Percentiles rank a stretch among this genome's conserved stretches.
Conservation (phyloP, 2,329 filamentous ascomycete genomes). For the Colletotrichum sp. region DNA sequence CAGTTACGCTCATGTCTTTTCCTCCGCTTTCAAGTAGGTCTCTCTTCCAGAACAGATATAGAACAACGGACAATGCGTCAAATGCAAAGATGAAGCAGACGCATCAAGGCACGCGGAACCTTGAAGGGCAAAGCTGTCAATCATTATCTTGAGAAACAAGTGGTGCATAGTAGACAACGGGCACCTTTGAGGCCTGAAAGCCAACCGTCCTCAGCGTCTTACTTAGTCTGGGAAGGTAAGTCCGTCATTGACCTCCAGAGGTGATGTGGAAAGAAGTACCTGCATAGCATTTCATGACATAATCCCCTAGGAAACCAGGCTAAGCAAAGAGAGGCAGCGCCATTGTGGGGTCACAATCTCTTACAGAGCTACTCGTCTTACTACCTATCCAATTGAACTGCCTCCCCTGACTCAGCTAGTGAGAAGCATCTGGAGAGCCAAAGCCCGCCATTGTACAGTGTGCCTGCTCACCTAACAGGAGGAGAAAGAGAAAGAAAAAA, state of each 20-base stretch:
- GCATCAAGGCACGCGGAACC: background rate
- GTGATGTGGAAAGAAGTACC: background rate
- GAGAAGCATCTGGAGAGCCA: background rate
- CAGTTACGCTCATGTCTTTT: background rate
- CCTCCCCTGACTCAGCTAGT: background rate
- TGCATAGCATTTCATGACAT: constrained; percentile 6
- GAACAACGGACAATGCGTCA: background rate
- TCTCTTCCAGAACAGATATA: background rate
- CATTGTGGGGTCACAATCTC: background rate
- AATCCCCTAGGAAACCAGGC: background rate
- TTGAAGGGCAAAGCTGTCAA: background rate
- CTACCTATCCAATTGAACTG: background rate
- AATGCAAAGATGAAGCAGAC: background rate
- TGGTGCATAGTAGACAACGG: background rate
- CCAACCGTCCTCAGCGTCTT: background rate
- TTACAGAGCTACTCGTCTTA: background rate
- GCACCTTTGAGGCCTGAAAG: background rate
- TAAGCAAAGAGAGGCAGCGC: background rate
- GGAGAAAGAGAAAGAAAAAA: background rate
- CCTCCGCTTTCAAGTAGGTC: background rate
- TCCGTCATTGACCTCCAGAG: background rate
- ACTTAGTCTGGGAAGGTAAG: background rate
- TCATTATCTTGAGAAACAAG: background rate
- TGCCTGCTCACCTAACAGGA: background rate
- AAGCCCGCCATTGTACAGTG: background rate